Conservation (phyloP, 2,329 filamentous ascomycete genomes). For the Aspergillus texensis region DNA sequence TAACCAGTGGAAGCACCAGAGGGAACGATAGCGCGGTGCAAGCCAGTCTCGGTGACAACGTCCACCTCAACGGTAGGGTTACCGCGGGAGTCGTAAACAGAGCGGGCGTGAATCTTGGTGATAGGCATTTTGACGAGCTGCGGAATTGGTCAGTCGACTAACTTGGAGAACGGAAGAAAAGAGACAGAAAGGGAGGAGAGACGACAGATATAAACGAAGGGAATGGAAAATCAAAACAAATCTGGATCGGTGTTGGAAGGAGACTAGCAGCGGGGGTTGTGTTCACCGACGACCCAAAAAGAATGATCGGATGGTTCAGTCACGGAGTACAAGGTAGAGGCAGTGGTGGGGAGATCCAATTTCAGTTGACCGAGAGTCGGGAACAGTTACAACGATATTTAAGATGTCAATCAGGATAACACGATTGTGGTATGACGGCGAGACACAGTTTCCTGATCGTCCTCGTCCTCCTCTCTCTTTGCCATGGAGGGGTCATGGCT, state of each 20-base stretch:
- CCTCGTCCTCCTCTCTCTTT: neutral
- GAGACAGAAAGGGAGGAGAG: conserved; percentile 18
- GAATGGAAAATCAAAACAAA: conserved; percentile 15
- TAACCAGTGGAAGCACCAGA: conserved; percentile 92
- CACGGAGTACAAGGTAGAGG: conserved; percentile 13
- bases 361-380: conserved; percentile 19
- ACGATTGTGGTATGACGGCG: conserved; percentile 2
- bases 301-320: conserved; percentile 27
- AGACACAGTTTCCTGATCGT: neutral
- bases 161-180: conserved; percentile 20
- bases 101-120: conserved; percentile 87
- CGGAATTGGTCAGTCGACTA: conserved; percentile 29
- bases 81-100: conserved; percentile 96
- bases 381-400: neutral
- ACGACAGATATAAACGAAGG: conserved; percentile 22
- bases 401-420: neutral
- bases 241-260: conserved; percentile 24
- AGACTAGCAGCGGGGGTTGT: conserved; percentile 37
- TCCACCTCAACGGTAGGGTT: conserved; percentile 99
- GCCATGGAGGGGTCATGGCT: conserved; percentile 6
- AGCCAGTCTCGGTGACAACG: conserved; percentile 91
- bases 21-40: conserved; percentile 96
- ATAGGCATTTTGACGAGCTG: conserved; percentile 72
- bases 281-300: conserved; percentile 47
- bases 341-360: conserved; percentile 23